Conservation (phyloP, 352 stramenopile genomes). For the Lagenidium giganteum region DNA sequence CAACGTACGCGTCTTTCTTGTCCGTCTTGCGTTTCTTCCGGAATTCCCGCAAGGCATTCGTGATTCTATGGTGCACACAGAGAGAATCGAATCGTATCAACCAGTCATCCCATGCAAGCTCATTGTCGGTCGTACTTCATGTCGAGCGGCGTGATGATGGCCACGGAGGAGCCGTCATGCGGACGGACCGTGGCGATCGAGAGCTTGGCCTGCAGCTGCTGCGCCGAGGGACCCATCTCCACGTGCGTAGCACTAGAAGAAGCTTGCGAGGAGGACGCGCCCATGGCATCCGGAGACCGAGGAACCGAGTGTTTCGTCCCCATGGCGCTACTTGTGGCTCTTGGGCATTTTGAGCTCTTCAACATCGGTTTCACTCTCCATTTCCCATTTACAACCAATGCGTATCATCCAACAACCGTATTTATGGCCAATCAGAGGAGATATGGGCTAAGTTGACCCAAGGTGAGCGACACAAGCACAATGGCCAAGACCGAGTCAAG, state of each 20-base stretch:
- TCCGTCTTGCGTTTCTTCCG: slow-evolving; percentile 48
- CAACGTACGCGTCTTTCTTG: slow-evolving; percentile 41
- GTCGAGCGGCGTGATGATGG: slow-evolving; percentile 39
- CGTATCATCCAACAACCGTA: background rate
- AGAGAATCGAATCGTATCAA: background rate
- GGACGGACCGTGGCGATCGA: slow-evolving; percentile 46
- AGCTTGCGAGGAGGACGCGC: no score
- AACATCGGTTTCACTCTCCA: slow-evolving; percentile 7
- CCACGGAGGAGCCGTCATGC: slow-evolving; percentile 20
- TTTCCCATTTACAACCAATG: slow-evolving; percentile 1
- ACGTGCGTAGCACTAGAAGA: no score
- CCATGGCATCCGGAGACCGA: no score
- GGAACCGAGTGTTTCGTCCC: slow-evolving; percentile 62
- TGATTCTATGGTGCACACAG: slow-evolving; percentile 36
- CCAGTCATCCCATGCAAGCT: no score
- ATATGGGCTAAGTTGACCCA: background rate
- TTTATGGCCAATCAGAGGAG: slow-evolving; percentile 5
- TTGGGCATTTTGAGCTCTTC: slow-evolving; percentile 7
- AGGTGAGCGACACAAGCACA: no score
- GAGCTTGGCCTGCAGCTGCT: slow-evolving; percentile 13
- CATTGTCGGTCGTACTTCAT: slow-evolving; percentile 77
- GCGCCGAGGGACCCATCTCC: slow-evolving; percentile 1
- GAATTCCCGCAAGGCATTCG: slow-evolving; percentile 70
- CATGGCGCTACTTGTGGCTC: slow-evolving; percentile 19
- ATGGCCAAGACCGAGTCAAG: slow-evolving; percentile 21